phyloP scores from a whole-genome alignment of 805 yeast species.

The Candida boleticola region DNA sequence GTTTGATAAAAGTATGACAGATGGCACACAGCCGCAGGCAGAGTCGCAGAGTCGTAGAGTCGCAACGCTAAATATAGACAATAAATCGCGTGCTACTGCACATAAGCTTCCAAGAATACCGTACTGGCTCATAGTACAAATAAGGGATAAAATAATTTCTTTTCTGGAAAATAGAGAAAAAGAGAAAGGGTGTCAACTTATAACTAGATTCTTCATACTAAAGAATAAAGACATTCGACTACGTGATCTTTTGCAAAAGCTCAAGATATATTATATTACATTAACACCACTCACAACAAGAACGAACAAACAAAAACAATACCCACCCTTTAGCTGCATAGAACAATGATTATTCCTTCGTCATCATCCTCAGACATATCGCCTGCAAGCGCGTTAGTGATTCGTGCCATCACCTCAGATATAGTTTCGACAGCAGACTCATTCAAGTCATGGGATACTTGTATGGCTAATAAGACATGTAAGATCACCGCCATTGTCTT shows the following conservation, averaged over 20 bases:
- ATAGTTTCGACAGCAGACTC: constrained; percentile 41
- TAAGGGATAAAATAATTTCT: too few species aligned
- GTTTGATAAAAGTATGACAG: constrained; percentile 7
- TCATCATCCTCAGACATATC: neutral
- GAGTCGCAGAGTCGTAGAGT: too few species aligned
- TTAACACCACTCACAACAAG: too few species aligned
- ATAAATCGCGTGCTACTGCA: neutral
- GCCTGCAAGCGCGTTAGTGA: neutral
- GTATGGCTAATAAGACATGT: constrained; percentile 76
- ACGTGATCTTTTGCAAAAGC: too few species aligned
- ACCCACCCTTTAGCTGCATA: neutral
- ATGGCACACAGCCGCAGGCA: neutral
- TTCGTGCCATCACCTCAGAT: constrained; percentile 9
- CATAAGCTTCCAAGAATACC: neutral
- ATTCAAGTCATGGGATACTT: constrained; percentile 69
- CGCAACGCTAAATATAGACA: too few species aligned
- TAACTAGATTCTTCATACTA: too few species aligned
- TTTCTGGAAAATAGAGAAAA: too few species aligned
- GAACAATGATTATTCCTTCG: neutral
- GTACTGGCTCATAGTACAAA: neutral
- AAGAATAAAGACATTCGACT: too few species aligned
- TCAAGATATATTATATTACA: too few species aligned
- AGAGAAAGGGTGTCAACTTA: too few species aligned
- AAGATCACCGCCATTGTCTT: constrained; percentile 76
- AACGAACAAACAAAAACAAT: too few species aligned